Evolutionary conservation across 371 early-diverging fungal genomes (phyloP), one percentile per base, ranked within the genome.

Genomic region (Pancytospora philotis): DNA sequence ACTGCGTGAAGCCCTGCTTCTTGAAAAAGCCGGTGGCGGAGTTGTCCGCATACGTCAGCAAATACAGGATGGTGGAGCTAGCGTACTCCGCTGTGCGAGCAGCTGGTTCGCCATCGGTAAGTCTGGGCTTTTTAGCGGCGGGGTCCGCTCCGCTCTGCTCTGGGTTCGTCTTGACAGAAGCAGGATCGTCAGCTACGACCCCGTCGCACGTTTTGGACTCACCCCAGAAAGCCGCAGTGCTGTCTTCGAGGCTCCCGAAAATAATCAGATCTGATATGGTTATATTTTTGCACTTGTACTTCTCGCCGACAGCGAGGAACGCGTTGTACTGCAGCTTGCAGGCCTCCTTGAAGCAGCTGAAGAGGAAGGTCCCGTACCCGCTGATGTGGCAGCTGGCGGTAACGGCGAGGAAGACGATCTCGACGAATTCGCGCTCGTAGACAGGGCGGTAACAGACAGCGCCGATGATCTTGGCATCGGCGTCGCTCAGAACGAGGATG

Each of bases 391-490:
- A 91, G 1, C 86, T 85, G 0, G 89, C 87, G 8, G 89, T 84
- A 30, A 96, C 88, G 1, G 98, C 99, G 73, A 90, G 91, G 83
- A 98, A 98, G 1, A 97, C 98, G 80, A 98, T 97, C 76, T 98
- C 99, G 27, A 88, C 89, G 85, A 98, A 95, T 53, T 87, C 84
- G 6, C 88, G 84, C 6, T 85, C 84, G 67, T 85, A 85, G 80
- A 95, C 95, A 1, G 91, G 87, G 30, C 95, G 84, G 79, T 88
- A 97, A 25, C 92, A 91, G 41, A 97, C 93, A 10, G 95, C 96
- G 32, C 94, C 98, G 36, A 96, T 84, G 3, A 95, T 89, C 8
- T 53, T 13, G n/a, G 53, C 19, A 57, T 66, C 53, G 16, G 35
- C 49, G 62, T 64, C 34, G 41, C 73, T 74, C 34, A 68, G 39